Evolutionary conservation across 257 asterid genomes (phyloP).

Genomic region (Solanum pennellii): DNA sequence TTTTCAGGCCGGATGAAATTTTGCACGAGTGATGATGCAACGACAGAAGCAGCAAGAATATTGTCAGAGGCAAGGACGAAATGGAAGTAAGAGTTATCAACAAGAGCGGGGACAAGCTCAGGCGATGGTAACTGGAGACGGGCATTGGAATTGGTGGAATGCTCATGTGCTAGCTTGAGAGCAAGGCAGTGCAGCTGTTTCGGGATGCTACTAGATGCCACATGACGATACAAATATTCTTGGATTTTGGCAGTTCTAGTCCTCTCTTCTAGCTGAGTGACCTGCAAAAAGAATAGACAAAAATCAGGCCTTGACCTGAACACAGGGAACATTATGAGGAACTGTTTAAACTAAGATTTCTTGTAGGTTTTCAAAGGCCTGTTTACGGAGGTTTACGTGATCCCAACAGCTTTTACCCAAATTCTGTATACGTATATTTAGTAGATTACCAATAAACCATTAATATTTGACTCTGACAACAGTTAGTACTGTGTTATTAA

Average conservation of each 20-base stretch:
- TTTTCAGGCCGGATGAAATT: conserved; percentile 60
- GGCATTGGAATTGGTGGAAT: conserved; percentile 71
- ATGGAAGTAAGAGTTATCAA: conserved; percentile 76
- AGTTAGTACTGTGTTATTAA: not conserved
- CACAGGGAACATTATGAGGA: not conserved
- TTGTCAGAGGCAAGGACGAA: conserved; percentile 91
- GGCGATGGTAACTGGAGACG: conserved; percentile 90
- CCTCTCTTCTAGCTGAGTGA: conserved; percentile 68
- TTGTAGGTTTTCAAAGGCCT: not conserved
- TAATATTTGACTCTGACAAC: not conserved
- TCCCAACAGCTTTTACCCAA: not conserved
- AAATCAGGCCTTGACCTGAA: not conserved
- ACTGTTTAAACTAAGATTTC: not conserved
- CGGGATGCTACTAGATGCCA: conserved; percentile 96
- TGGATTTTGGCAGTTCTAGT: conserved; percentile 88
- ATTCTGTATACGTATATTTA: not conserved
- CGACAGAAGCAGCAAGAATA: conserved; percentile 87
- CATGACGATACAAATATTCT: conserved; percentile 93
- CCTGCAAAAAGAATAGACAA: conserved; percentile 23
- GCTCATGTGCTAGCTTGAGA: conserved; percentile 77
- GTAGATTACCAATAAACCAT: not conserved
- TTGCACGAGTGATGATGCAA: conserved; percentile 71
- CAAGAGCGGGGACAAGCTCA: conserved; percentile 74
- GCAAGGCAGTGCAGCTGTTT: conserved; percentile 90
- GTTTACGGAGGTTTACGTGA: not conserved